These are phyloP conservation scores for Lonicera japonica DNA, from an alignment of 129 eudicot species.

Conservation along the genomic window DNA sequence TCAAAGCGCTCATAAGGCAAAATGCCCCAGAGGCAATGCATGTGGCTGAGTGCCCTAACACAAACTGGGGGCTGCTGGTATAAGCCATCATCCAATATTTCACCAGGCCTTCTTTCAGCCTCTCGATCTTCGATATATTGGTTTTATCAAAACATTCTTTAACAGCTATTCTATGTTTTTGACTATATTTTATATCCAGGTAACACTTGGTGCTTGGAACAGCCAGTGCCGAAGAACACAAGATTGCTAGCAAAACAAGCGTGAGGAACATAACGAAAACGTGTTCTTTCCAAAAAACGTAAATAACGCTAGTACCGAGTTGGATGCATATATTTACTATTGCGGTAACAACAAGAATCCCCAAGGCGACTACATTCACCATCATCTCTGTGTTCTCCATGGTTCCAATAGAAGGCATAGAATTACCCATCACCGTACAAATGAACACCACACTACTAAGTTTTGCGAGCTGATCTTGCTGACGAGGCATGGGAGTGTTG, in stretches of 20 bases:
- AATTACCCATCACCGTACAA: constrained; percentile 23
- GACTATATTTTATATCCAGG: not conserved
- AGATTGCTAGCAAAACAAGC: constrained; percentile 8
- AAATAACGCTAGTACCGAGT: constrained; percentile 7
- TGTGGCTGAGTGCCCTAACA: too few species aligned
- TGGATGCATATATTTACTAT: constrained; percentile 24
- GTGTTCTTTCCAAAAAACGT: too few species aligned
- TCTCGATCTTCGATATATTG: not conserved
- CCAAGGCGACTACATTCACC: constrained; percentile 28
- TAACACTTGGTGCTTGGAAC: not conserved
- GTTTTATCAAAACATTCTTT: not conserved
- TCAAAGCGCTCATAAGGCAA: not conserved
- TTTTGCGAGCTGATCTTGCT: constrained; percentile 14
- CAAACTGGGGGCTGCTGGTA: constrained; percentile 27
- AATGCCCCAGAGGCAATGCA: constrained; percentile 1
- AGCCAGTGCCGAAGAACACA: constrained; percentile 19
- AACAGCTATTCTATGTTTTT: not conserved
- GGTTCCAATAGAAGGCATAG: constrained; percentile 8
- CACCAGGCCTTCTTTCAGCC: constrained; percentile 5
- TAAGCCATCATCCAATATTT: constrained; percentile 35
- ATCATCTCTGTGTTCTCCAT: constrained; percentile 26
- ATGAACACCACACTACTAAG: constrained; percentile 23
- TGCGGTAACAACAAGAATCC: constrained; percentile 30
- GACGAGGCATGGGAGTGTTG: constrained; percentile 10
- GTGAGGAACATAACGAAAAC: not conserved